Conservation (phyloP, 495 filamentous ascomycete species). For the Penicillium parvum region DNA sequence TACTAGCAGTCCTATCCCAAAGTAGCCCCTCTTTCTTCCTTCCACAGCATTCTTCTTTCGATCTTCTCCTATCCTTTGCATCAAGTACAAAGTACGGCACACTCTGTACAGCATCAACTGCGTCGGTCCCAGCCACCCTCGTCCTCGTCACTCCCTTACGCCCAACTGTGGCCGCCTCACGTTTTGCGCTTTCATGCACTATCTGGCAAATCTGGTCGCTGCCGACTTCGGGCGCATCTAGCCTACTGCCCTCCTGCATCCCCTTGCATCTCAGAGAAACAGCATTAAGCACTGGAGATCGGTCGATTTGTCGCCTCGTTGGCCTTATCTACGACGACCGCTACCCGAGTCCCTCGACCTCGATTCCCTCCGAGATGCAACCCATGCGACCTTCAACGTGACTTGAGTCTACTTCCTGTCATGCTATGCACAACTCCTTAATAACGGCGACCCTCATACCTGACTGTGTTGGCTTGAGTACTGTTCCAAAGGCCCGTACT, state of each 20-base stretch:
- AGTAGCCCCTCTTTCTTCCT: background rate
- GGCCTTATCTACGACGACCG: conserved; percentile 10
- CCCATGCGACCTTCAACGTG: conserved; percentile 9
- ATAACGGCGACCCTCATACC: background rate
- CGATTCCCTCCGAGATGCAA: conserved; percentile 13
- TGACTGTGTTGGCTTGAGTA: background rate
- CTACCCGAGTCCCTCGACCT: background rate
- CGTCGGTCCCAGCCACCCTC: background rate
- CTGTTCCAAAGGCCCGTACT: background rate
- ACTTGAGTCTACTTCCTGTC: background rate
- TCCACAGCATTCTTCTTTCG: background rate
- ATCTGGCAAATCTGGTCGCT: background rate
- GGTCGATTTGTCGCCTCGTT: conserved; percentile 8
- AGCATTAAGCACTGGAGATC: conserved; percentile 1
- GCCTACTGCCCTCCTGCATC: conserved; percentile 4
- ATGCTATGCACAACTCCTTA: conserved; percentile 3
- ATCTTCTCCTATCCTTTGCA: too few species aligned
- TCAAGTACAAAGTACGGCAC: too few species aligned
- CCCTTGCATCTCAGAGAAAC: conserved; percentile 20
- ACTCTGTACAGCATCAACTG: too few species aligned
- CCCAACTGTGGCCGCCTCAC: background rate
- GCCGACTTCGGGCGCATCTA: conserved; percentile 9
- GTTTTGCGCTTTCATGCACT: background rate
- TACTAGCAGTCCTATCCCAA: too few species aligned
- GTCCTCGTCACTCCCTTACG: background rate